Percentiles rank a stretch among this genome's conserved stretches.
Evolutionary conservation across 202 grass and related monocot genomes (phyloP).

Genomic region (Alloteropsis angusta): DNA sequence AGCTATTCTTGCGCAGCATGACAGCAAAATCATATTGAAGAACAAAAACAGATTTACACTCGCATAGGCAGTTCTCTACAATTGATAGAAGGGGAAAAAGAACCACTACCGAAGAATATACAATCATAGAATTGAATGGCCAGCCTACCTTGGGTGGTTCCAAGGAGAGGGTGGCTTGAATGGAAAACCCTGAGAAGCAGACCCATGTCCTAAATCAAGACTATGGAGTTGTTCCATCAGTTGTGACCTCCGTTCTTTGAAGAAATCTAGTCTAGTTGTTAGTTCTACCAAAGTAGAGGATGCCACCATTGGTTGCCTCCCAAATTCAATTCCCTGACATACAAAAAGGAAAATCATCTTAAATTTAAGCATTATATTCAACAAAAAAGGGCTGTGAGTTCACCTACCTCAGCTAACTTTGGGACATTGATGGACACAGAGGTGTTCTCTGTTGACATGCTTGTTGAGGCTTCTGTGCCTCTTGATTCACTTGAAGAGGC

Average conservation of each 20-base stretch:
- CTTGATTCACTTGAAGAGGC: slow-evolving; percentile 56
- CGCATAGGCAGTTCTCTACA: slow-evolving; percentile 15
- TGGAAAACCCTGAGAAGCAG: slow-evolving; percentile 54
- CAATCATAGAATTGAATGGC: slow-evolving; percentile 18
- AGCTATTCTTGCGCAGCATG: slow-evolving; percentile 7
- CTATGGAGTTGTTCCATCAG: slow-evolving; percentile 98
- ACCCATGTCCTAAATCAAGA: slow-evolving; percentile 84
- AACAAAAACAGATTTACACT: slow-evolving; percentile 35
- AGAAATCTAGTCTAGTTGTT: slow-evolving; percentile 96
- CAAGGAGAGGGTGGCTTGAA: slow-evolving; percentile 72
- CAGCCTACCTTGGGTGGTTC: slow-evolving; percentile 74
- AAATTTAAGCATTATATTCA: slow-evolving; percentile 7
- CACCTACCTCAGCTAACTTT: slow-evolving; percentile 60
- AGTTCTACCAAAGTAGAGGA: slow-evolving; percentile 93
- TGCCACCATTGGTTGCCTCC: slow-evolving; percentile 66
- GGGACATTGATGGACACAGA: slow-evolving; percentile 46
- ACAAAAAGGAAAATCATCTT: slow-evolving; percentile 11
- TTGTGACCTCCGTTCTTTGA: slow-evolving; percentile 90
- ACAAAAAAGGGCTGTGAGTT: not conserved
- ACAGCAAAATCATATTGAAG: slow-evolving; percentile 1
- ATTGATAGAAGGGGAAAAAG: not conserved
- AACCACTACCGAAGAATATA: slow-evolving; percentile 45
- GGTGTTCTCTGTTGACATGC: slow-evolving; percentile 48
- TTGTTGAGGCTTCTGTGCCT: slow-evolving; percentile 66
- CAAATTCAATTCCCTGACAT: slow-evolving; percentile 52